Evolutionary conservation across 352 stramenopile genomes (phyloP), one percentile per base, ranked within the genome.

Genomic region (Globisporangium rhizosaccharum): DNA sequence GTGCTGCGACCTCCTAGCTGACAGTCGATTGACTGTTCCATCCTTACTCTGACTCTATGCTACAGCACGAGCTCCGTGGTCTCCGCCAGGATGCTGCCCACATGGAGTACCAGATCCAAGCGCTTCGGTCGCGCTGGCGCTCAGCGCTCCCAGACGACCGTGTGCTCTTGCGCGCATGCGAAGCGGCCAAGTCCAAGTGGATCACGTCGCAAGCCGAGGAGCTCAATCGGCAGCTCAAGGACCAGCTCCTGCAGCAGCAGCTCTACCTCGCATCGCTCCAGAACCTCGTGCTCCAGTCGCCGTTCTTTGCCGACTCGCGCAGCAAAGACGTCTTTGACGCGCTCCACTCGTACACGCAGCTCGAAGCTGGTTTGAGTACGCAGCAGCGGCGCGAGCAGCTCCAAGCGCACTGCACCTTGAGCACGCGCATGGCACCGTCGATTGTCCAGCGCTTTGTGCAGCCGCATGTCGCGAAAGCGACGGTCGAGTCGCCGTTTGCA

Each of bases 181-280:
- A 70, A 4, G 67, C 75, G 10, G 75, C 75, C 56, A 84, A 85
- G 54, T 52, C 70, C 56, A 85, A 84, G 56, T 88, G 75, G 75
- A 67, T 74, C 11, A 75, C 72, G 0, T 56, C 65, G 9, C 65
- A 86, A 51, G 63, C 79, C 3, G 78, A 88, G 30, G 54, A 70
- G 39, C 58, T 84, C 23, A 88, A 88, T 51, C 64, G 62, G 3
- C 58, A 71, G 58, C 70, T 88, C 28, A 79, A 79, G 49, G 70
- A 83, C 62, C 78, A 86, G 60, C 61, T 85, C 18, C 51, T 79
- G 44, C 75, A 88, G 59, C 77, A 87, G 58, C 77, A 87, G 61
- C 66, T 87, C 39, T 81, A 82, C 53, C 68, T 88, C 17, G 78
- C 78, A 28, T 84, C 78, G 1, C 61, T 88, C 18, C 78, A 88